Evolutionary conservation across 805 yeast species (phyloP), one percentile per base, ranked within the genome.

Genomic region (Millerozyma acaciae): DNA sequence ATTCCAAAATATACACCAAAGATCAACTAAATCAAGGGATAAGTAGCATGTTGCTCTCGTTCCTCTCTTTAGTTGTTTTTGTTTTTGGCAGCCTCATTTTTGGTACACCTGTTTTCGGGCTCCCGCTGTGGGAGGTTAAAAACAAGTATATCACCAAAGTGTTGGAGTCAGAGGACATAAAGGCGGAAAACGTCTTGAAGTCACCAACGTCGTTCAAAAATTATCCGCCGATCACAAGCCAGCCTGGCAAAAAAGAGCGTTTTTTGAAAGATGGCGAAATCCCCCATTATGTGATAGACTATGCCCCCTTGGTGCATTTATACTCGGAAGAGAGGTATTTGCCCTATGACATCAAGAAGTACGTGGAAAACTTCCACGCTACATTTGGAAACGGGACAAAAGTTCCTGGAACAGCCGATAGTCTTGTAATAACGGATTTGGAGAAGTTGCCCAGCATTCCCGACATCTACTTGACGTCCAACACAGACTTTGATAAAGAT

Each of bases 271-370:
- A 62, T 26, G 84, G 85, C 1, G 76, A 74, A 32, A 68, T 84
- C 3, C 94, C 93, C 0, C 52, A 53, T 6, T 84, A 76, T 54
- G 81, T 79, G 1, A 42, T 76, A 2, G 80, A 81, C 27, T 69
- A 71, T 50, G 76, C 84, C 4, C 97, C 98, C 0, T 60, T 80
- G 33, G 89, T 90, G 2, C 85, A 86, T 51, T 65, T 90, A 8
- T 89, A 90, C 61, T 79, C 94, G 1, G 98, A 90, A 51, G 98
- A 90, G 48, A 59, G 67, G 34, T 90, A 89, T 51, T 64, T 83
- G 44, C 96, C 98, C 0, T 86, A 86, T 47, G 94, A 87, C 49
- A 70, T 88, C 24, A 71, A 66, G 18, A 75, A 82, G 14, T 90
- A 60, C 53, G 88, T 85, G 5, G 60, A 62, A 5, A 75, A 85